Conservation (phyloP, 164 flowering plant species). For the Cinnamomum chago region DNA sequence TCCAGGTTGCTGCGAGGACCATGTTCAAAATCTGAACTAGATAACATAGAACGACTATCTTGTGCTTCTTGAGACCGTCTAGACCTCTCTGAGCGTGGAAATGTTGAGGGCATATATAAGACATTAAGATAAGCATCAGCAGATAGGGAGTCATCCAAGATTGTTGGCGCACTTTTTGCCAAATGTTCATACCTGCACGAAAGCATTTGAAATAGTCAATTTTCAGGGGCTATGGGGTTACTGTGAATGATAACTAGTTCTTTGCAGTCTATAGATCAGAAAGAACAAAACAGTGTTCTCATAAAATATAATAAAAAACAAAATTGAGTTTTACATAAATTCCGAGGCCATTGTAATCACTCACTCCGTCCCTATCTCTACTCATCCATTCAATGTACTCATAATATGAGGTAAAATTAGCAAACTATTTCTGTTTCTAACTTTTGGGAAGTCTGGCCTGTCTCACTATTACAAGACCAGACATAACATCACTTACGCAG, state of each 20-base stretch:
- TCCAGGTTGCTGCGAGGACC: slow-evolving; percentile 96
- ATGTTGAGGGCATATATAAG: slow-evolving; percentile 91
- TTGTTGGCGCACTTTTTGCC: slow-evolving; percentile 96
- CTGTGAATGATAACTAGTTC: not conserved
- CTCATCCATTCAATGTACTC: too few species aligned
- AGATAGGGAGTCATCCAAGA: slow-evolving; percentile 97
- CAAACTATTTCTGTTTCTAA: too few species aligned
- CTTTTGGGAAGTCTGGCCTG: too few species aligned
- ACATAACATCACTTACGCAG: too few species aligned
- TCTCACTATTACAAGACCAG: too few species aligned
- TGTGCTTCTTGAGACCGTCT: slow-evolving; percentile 56
- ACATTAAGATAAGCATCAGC: slow-evolving; percentile 98
- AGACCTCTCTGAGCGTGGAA: slow-evolving; percentile 97
- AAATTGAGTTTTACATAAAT: not conserved
- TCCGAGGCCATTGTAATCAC: not conserved
- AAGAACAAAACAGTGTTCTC: not conserved
- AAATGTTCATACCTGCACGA: slow-evolving; percentile 90
- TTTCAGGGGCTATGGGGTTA: not conserved
- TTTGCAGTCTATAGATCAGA: not conserved
- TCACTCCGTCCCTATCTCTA: too few species aligned
- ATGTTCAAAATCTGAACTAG: slow-evolving; percentile 58
- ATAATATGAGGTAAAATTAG: too few species aligned
- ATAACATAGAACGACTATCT: slow-evolving; percentile 38
- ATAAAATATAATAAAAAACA: too few species aligned
- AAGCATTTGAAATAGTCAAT: not conserved